These are phyloP conservation scores for Globisporangium cylindrosporum DNA, from an alignment of 352 stramenopile species.

Conservation along the genomic window DNA sequence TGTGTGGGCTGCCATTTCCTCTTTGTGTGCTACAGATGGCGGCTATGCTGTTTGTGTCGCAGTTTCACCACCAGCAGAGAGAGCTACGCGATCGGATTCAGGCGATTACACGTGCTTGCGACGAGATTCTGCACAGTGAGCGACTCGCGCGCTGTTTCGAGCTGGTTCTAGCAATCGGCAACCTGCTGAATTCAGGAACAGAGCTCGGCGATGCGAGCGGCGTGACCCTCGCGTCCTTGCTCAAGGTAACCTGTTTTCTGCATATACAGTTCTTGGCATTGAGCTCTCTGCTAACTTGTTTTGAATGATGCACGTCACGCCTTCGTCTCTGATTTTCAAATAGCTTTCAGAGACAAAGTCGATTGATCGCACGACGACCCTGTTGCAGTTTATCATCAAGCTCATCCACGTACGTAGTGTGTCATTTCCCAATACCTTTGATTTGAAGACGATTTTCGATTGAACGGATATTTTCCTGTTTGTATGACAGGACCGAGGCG, in stretches of 20 bases:
- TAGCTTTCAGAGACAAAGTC: constrained; percentile 84
- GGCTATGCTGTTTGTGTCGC: constrained; percentile 59
- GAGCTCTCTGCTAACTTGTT: neutral
- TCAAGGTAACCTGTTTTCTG: constrained; percentile 44
- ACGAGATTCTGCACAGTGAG: constrained; percentile 66
- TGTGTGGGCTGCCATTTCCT: neutral
- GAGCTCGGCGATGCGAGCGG: constrained; percentile 65
- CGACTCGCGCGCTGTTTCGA: constrained; percentile 74
- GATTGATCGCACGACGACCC: constrained; percentile 63
- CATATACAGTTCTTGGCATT: neutral
- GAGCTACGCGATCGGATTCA: constrained; percentile 45
- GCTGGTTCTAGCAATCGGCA: constrained; percentile 70
- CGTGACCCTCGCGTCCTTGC: constrained; percentile 66
- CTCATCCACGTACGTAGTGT: constrained; percentile 60
- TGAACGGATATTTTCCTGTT: neutral
- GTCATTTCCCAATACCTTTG: neutral
- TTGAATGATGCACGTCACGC: neutral
- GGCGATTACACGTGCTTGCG: constrained; percentile 56
- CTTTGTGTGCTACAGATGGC: constrained; percentile 38
- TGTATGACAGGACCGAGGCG: constrained; percentile 53
- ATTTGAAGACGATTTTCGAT: neutral
- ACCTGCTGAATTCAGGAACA: constrained; percentile 69
- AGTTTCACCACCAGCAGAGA: constrained; percentile 61
- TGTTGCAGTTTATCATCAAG: constrained; percentile 78
- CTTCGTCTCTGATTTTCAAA: neutral